Base-by-base conservation (phyloP, 176 grass and related monocot species). In the Hyparrhenia diplandra region DNA sequence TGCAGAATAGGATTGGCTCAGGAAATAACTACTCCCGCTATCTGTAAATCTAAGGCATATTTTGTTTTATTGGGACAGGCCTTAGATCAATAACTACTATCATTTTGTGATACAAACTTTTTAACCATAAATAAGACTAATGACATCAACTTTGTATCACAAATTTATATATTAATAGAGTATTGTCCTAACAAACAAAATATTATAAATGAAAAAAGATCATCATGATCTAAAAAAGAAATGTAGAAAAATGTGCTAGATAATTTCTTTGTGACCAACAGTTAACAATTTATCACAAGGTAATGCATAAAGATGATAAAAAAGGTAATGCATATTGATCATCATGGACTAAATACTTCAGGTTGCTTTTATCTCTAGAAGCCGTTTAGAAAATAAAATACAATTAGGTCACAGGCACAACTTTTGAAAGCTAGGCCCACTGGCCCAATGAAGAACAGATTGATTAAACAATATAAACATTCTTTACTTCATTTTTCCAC, bases 381-480 rank as follows among this genome's bases (percentile, higher is more conserved):
- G 30, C 2, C 2, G 2, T 43, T 17, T 45, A 54, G 4, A 73
- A 87, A 64, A 78, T 10, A 82, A 3, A 61, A 68, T n/a, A n/a
- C n/a, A 61, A 68, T 8, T 46, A 71, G 40, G 1, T 17, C 24
- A 71, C 3, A 40, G 11, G 23, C 14, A 43, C 24, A 68, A 35
- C 34, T 41, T n/a, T 47, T 13, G 16, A 23, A 68, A 18, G 11
- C 8, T 10, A 5, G 34, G 37, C 39, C 59, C 75, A 18, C 34
- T 74, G 35, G 40, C 58, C 39, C 45, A 27, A 11, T 24, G 64
- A 79, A 79, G 3, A 79, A 37, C 28, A 13, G 80, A 65, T 35
- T 71, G 34, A 71, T 42, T 71, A 29, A 55, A n/a, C 65, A 60
- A 69, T 71, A 69, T 46, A 20, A 88, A 71, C 73, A 51, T 45